Percentiles rank a stretch among this genome's conserved stretches.
Conservation (phyloP, 352 stramenopile genomes). For the Phytophthora hybrid region DNA sequence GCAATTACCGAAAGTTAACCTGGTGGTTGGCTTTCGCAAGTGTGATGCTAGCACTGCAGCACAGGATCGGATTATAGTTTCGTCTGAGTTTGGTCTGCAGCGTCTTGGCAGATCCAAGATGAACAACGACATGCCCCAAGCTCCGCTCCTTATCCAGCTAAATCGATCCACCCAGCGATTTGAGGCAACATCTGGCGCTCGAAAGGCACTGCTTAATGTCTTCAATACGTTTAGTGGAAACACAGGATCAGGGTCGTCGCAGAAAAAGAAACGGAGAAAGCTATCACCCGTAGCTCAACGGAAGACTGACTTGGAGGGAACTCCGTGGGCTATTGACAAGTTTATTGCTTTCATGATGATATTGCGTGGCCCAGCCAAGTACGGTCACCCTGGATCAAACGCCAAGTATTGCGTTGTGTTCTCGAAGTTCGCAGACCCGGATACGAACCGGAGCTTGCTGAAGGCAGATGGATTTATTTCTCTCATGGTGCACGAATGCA, state of each 20-base stretch:
- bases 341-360: conserved; percentile 66
- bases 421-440: conserved; percentile 60
- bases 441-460: conserved; percentile 45
- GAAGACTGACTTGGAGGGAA: conserved; percentile 11
- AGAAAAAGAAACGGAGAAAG: conserved; percentile 70
- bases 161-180: conserved; percentile 27
- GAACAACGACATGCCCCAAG: conserved; percentile 12
- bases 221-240: conserved; percentile 53
- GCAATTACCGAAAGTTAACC: conserved; percentile 52
- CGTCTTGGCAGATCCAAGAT: conserved; percentile 23
- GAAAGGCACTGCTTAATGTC: conserved; percentile 40
- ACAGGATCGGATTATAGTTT: conserved; percentile 41
- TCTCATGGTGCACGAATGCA: conserved; percentile 54
- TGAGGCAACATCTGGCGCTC: conserved; percentile 41
- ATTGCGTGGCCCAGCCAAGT: conserved; percentile 29
- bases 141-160: conserved; percentile 31
- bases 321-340: conserved; percentile 70
- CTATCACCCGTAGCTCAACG: conserved; percentile 30
- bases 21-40: conserved; percentile 54
- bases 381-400: conserved; percentile 34
- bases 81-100: conserved; percentile 41
- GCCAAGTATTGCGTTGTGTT: conserved; percentile 69
- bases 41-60: conserved; percentile 35
- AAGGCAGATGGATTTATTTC: conserved; percentile 53
- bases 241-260: conserved; percentile 12